These are phyloP conservation scores for Hypholoma sublateritium DNA, from an alignment of 768 basidiomycete genomes.

Conservation along the genomic window DNA sequence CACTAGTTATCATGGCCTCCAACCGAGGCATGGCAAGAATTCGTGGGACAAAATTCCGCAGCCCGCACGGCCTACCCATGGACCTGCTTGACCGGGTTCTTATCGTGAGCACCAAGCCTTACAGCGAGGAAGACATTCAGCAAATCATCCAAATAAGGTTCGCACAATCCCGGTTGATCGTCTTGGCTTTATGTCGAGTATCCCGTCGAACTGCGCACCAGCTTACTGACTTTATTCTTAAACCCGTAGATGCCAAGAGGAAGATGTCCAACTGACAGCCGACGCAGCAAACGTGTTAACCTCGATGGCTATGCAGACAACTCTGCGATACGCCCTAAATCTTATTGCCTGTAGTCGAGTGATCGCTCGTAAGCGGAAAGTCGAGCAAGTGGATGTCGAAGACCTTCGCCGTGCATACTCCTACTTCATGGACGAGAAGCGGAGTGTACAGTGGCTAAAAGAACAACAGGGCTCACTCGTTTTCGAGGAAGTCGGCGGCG, in stretches of 20 bases:
- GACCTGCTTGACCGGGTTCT: constrained; percentile 94
- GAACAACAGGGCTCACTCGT: constrained; percentile 76
- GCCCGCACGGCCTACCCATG: constrained; percentile 92
- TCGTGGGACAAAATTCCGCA: constrained; percentile 91
- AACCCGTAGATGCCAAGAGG: constrained; percentile 77
- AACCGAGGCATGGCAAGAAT: constrained; percentile 95
- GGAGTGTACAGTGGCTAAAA: constrained; percentile 89
- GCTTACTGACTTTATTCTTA: not conserved
- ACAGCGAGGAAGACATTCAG: constrained; percentile 77
- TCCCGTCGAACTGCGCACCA: constrained; percentile 10
- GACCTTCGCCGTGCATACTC: constrained; percentile 84
- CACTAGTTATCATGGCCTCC: constrained; percentile 97
- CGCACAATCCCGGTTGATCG: constrained; percentile 2
- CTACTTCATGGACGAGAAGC: constrained; percentile 92
- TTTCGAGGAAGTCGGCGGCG: constrained; percentile 63
- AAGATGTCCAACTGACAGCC: constrained; percentile 81
- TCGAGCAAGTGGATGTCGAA: constrained; percentile 77
- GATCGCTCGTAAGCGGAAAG: constrained; percentile 80
- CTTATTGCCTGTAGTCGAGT: constrained; percentile 92
- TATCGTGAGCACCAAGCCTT: constrained; percentile 92
- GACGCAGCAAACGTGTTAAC: constrained; percentile 81
- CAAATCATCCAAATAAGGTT: constrained; percentile 94
- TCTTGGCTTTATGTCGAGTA: constrained; percentile 6
- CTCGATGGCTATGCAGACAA: constrained; percentile 86
- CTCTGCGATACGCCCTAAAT: constrained; percentile 91